A percentile compares a stretch with the other conserved stretches of the same genome.
Evolutionary conservation across 495 filamentous ascomycete genomes (phyloP).

Genomic region (Staphylotrichum tortipilum): DNA sequence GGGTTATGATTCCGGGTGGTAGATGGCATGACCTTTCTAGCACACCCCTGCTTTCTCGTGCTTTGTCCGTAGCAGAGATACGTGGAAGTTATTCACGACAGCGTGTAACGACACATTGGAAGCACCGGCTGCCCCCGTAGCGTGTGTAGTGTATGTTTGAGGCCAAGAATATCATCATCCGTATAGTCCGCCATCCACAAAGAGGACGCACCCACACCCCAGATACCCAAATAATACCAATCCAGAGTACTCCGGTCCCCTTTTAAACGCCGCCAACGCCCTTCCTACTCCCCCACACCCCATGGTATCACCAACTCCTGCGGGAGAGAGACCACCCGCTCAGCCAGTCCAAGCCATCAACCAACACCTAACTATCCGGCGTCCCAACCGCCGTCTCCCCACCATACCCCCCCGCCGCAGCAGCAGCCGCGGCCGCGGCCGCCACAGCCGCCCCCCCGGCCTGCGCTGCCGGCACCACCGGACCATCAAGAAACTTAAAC

Average conservation of each 20-base stretch:
- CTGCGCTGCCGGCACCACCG: constrained; percentile 13
- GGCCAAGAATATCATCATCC: too few species aligned
- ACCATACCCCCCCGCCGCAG: neutral
- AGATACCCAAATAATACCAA: too few species aligned
- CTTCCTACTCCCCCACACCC: too few species aligned
- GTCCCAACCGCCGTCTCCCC: neutral
- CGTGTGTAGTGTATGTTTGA: too few species aligned
- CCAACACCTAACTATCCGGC: neutral
- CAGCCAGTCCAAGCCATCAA: neutral
- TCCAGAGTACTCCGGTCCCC: neutral
- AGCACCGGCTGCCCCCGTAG: too few species aligned
- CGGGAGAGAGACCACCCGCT: neutral
- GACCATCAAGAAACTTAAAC: constrained; percentile 53
- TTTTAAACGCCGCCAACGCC: constrained; percentile 18
- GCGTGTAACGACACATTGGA: too few species aligned
- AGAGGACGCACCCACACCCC: too few species aligned
- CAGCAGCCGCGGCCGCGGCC: neutral
- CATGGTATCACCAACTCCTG: constrained; percentile 17
- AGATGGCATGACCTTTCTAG: neutral
- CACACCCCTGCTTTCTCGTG: too few species aligned
- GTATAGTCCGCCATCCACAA: too few species aligned
- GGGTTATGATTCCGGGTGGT: neutral
- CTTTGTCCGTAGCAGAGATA: too few species aligned
- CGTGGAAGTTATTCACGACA: too few species aligned
- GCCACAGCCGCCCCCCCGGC: constrained; percentile 1